phyloP scores from a whole-genome alignment of 2,329 filamentous ascomycete species.

The Botrytis fabae region DNA sequence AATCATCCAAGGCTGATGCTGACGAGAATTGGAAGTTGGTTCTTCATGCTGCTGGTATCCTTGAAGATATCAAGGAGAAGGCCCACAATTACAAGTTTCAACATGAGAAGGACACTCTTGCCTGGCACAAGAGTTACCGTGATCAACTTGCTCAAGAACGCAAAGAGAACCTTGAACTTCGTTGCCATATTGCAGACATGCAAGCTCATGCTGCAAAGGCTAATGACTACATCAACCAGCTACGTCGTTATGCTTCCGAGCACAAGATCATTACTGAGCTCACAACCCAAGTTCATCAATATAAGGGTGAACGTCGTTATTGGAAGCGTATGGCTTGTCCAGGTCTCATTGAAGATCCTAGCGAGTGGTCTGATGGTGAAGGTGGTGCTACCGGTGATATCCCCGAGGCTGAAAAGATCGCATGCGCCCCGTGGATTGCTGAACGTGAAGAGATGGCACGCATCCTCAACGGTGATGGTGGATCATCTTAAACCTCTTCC shows the following conservation, averaged over 20 bases:
- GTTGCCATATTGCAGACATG: conserved; percentile 68
- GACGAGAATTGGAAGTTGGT: conserved; percentile 60
- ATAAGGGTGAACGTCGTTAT: conserved; percentile 60
- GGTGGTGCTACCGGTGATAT: conserved; percentile 58
- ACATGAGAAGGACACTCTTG: conserved; percentile 60
- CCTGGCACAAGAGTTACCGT: conserved; percentile 68
- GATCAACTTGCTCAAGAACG: conserved; percentile 64
- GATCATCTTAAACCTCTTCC: neutral
- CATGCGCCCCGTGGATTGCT: conserved; percentile 4
- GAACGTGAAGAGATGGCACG: conserved; percentile 17
- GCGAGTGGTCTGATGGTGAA: conserved; percentile 61
- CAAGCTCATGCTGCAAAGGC: conserved; percentile 59
- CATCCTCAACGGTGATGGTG: neutral
- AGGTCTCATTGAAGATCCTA: conserved; percentile 56
- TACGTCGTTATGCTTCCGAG: conserved; percentile 58
- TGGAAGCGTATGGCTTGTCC: conserved; percentile 69
- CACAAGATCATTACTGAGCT: conserved; percentile 55
- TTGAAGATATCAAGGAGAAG: conserved; percentile 60
- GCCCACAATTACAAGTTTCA: conserved; percentile 66
- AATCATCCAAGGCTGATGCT: conserved; percentile 59
- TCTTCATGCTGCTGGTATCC: conserved; percentile 56
- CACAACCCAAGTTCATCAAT: conserved; percentile 53
- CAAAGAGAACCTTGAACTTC: conserved; percentile 61
- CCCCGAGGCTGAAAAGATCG: conserved; percentile 32
- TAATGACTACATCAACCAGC: conserved; percentile 58